These are phyloP conservation scores for Phylloboletellus chloephorus DNA, from an alignment of 1,284 basidiomycete genomes.

Conservation along the genomic window DNA sequence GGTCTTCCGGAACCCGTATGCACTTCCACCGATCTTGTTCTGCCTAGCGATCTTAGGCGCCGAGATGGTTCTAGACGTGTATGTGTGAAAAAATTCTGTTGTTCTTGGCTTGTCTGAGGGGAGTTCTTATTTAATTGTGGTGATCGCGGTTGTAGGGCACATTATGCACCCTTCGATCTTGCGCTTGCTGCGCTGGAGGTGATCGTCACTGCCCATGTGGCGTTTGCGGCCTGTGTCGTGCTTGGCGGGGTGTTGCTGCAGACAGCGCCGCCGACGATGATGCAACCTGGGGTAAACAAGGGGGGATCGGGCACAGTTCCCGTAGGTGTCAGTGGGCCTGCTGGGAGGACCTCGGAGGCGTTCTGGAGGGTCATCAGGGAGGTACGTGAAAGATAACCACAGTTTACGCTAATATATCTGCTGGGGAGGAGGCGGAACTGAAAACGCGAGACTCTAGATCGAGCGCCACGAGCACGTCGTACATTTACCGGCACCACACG, in stretches of 20 bases:
- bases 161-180: slow-evolving; percentile 69
- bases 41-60: slow-evolving; percentile 29
- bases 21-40: slow-evolving; percentile 30
- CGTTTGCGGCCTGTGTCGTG: slow-evolving; percentile 73
- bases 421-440: neutral
- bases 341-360: slow-evolving; percentile 55
- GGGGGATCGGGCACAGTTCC: slow-evolving; percentile 9
- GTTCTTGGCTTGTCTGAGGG: neutral
- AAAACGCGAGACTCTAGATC: slow-evolving; percentile 44
- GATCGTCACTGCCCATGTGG: slow-evolving; percentile 70
- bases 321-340: slow-evolving; percentile 6
- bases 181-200: slow-evolving; percentile 70
- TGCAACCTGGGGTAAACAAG: slow-evolving; percentile 7
- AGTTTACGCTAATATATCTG: neutral
- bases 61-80: slow-evolving; percentile 32
- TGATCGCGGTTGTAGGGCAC: slow-evolving; percentile 34
- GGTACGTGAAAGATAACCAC: slow-evolving; percentile 41
- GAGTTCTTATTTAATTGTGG: neutral
- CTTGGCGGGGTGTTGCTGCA: slow-evolving; percentile 83
- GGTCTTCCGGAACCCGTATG: slow-evolving; percentile 29
- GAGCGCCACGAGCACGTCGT: slow-evolving; percentile 74
- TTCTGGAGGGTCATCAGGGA: slow-evolving; percentile 78
- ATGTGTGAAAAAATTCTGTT: slow-evolving; percentile 9
- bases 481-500: slow-evolving; percentile 74
- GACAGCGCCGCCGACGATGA: slow-evolving; percentile 63